Conservation (phyloP, 495 filamentous ascomycete genomes). For the Elaphomyces granulatus region DNA sequence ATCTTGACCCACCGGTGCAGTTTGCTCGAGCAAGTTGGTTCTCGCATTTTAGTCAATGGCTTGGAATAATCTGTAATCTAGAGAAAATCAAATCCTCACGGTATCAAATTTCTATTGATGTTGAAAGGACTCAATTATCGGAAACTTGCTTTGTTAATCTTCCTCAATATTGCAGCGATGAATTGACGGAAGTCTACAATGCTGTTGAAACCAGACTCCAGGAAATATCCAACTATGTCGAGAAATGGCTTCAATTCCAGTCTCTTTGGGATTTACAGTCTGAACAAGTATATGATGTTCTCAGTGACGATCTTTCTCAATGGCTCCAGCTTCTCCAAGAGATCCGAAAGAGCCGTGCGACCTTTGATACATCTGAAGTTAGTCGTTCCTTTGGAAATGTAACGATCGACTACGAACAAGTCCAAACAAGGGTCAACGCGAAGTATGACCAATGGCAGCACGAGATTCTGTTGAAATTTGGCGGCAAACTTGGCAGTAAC, state of each 20-base stretch:
- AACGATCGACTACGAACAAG: conserved; percentile 92
- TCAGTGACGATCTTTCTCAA: conserved; percentile 79
- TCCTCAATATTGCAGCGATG: conserved; percentile 62
- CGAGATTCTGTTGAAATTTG: conserved; percentile 88
- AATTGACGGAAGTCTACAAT: conserved; percentile 62
- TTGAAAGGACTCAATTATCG: conserved; percentile 41
- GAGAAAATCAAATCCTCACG: conserved; percentile 86
- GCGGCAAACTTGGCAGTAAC: conserved; percentile 68
- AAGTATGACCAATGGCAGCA: conserved; percentile 99
- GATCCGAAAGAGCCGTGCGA: conserved; percentile 80
- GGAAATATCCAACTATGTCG: conserved; percentile 67
- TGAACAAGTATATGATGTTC: conserved; percentile 79
- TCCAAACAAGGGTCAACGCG: conserved; percentile 92
- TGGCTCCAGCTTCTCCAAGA: conserved; percentile 94
- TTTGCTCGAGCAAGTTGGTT: conserved; percentile 91
- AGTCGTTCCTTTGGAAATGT: conserved; percentile 84
- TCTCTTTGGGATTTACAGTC: conserved; percentile 95
- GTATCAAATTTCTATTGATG: conserved; percentile 72
- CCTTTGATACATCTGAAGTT: conserved; percentile 91
- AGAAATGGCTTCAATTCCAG: conserved; percentile 97
- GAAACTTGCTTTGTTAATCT: conserved; percentile 74
- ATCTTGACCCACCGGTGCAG: conserved; percentile 83
- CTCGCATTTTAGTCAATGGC: conserved; percentile 79
- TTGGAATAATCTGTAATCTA: conserved; percentile 81
- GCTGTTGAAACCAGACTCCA: conserved; percentile 65